Conservation (phyloP, 495 filamentous ascomycete species). For the Penicillium pancosmium region DNA sequence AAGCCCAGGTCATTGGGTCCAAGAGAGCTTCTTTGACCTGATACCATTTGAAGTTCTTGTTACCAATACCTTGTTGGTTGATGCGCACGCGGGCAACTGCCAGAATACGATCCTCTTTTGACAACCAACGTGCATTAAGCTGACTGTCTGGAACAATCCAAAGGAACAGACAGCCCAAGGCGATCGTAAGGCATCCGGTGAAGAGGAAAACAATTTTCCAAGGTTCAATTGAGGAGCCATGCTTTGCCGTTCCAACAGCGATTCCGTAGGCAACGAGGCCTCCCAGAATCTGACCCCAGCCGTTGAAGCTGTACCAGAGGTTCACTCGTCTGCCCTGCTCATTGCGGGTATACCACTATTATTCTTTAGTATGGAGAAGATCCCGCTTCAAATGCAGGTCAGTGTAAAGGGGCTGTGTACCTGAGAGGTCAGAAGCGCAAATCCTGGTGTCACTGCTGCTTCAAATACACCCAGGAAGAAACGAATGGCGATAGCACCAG, state of each 20-base stretch:
- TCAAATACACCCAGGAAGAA: constrained; percentile 60
- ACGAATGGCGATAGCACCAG: constrained; percentile 52
- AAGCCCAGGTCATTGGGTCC: constrained; percentile 63
- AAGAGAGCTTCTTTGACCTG: constrained; percentile 57
- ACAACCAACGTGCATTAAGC: constrained; percentile 65
- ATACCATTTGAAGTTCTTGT: constrained; percentile 62
- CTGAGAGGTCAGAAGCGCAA: constrained; percentile 57
- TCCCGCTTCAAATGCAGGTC: too few relatives aligned
- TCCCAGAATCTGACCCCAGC: constrained; percentile 58
- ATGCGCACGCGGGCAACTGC: constrained; percentile 59
- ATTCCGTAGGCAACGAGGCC: constrained; percentile 64
- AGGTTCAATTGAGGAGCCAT: constrained; percentile 53
- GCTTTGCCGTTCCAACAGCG: constrained; percentile 50
- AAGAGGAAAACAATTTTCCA: constrained; percentile 69
- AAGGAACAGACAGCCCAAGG: constrained; percentile 57
- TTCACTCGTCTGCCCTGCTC: constrained; percentile 56
- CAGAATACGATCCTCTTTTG: constrained; percentile 33
- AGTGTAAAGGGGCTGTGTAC: constrained; percentile 1
- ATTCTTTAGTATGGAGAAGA: not conserved
- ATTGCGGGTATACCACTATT: constrained; percentile 58
- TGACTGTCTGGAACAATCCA: constrained; percentile 67
- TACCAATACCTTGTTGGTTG: constrained; percentile 66
- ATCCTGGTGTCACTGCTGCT: constrained; percentile 61
- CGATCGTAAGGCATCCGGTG: constrained; percentile 58
- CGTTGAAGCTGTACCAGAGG: constrained; percentile 63